Evolutionary conservation across 2,329 filamentous ascomycete genomes (phyloP).

Genomic region (Monilinia laxa): DNA sequence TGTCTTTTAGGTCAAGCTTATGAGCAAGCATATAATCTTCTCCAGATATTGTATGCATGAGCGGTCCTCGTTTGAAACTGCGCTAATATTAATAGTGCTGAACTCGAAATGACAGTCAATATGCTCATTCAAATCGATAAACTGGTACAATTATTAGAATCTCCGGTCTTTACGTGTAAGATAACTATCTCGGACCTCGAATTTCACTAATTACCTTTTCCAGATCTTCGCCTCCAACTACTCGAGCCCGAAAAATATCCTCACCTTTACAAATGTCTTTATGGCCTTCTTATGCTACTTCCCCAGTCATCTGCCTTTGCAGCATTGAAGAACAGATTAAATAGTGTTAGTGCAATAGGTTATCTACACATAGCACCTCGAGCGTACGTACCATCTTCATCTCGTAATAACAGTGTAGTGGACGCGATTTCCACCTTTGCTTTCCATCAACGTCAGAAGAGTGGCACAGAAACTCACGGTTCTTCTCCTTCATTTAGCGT

Average conservation of each 20-base stretch:
- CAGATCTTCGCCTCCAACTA: conserved; percentile 89
- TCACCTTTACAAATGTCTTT: conserved; percentile 95
- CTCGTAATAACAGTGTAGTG: conserved; percentile 41
- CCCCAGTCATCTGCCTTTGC: conserved; percentile 97
- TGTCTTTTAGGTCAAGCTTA: conserved; percentile 96
- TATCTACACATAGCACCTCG: conserved; percentile 82
- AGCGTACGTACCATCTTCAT: conserved; percentile 60
- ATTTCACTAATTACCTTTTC: conserved; percentile 27
- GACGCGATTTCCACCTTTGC: conserved; percentile 39
- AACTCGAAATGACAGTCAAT: conserved; percentile 98
- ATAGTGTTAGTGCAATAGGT: conserved; percentile 95
- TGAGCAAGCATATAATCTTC: conserved; percentile 92
- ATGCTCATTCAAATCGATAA: conserved; percentile 99
- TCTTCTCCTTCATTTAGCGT: conserved; percentile 43
- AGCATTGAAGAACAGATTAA: conserved; percentile 91
- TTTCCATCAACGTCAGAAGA: conserved; percentile 39
- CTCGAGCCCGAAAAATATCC: conserved; percentile 94
- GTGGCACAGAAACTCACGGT: conserved; percentile 38
- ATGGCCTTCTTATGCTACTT: conserved; percentile 95
- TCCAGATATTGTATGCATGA: conserved; percentile 78
- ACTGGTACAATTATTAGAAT: conserved; percentile 92
- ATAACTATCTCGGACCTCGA: conserved; percentile 22
- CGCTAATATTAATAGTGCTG: conserved; percentile 61
- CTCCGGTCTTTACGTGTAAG: conserved; percentile 94
- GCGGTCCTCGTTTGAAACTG: neutral